phyloP scores from a whole-genome alignment of 1,284 basidiomycete genomes.

The Cerioporus squamosus region DNA sequence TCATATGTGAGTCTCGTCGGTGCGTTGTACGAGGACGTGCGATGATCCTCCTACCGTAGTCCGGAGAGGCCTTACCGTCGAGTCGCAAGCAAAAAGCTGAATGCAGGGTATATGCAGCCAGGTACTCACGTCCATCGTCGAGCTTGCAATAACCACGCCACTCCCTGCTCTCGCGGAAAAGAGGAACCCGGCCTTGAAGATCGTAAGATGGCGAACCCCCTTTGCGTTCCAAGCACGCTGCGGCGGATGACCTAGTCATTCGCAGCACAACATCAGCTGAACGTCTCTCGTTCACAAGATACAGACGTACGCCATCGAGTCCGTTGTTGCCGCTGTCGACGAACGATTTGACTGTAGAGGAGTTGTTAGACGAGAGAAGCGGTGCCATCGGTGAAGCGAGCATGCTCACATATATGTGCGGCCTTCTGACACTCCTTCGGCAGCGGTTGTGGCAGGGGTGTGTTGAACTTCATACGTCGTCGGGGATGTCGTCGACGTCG shows the following conservation, averaged over 20 bases:
- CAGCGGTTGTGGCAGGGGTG: slow-evolving; percentile 70
- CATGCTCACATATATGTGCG: slow-evolving; percentile 74
- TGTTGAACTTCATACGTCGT: slow-evolving; percentile 63
- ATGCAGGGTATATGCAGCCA: background rate
- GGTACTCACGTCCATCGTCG: slow-evolving; percentile 77
- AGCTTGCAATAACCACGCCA: slow-evolving; percentile 92
- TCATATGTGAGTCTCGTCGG: background rate
- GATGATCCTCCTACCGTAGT: no score
- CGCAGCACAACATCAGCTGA: background rate
- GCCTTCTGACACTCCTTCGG: slow-evolving; percentile 79
- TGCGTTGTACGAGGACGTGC: no score
- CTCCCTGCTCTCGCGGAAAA: slow-evolving; percentile 85
- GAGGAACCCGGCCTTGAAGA: slow-evolving; percentile 80
- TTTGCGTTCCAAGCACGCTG: slow-evolving; percentile 71
- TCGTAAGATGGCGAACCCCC: slow-evolving; percentile 84
- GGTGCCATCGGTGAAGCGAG: slow-evolving; percentile 13
- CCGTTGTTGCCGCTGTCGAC: slow-evolving; percentile 74
- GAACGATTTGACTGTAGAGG: slow-evolving; percentile 66
- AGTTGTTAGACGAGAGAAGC: slow-evolving; percentile 13
- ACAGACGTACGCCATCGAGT: slow-evolving; percentile 60
- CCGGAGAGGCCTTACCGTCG: no score
- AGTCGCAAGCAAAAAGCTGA: no score
- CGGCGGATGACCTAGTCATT: slow-evolving; percentile 62
- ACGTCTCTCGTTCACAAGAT: background rate
- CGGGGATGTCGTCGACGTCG: background rate